Evolutionary conservation across 768 basidiomycete species (phyloP), one percentile per base, ranked within the genome.

Genomic region (Filobasidium wieringae): DNA sequence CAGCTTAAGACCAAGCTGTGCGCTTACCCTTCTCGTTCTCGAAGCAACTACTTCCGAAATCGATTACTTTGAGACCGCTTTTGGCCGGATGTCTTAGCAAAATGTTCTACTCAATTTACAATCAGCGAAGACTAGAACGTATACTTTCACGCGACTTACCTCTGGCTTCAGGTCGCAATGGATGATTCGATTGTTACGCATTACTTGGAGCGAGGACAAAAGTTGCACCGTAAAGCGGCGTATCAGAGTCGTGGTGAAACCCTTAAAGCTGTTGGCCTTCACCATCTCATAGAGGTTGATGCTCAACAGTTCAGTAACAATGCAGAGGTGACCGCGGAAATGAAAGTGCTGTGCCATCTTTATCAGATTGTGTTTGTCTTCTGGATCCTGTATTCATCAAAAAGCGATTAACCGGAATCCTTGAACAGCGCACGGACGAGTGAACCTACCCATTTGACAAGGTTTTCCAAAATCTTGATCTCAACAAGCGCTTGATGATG

Each of bases 121-220:
- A n/a, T 19, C 51, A 1, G 37, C 14, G 32, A 2, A 6, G 14
- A 14, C 12, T 22, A 24, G 63, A 43, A 22, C 19, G 7, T 39
- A 37, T 55, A 6, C 29, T 32, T 2, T 24, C 5, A 33, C 39
- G 9, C 27, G 29, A 72, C 81, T 57, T 63, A 86, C 93, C 84
- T 99, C 95, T 24, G 95, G 95, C 75, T 99, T 99, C 63, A 99
- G 77, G 77, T 99, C 95, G 68, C 95, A 99, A 71, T 99, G 95
- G 22, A 99, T 93, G 60, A 99, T 90, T 55, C 88, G 86, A 76
- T 99, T 92, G 66, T 93, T 88, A 12, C 92, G 82, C 87, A 99
- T 91, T 49, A 99, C 78, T 31, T 86, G 83, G 49, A 99, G 79
- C 1, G 89, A 89, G 74, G 87, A 75, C 43, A 97, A 78, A 86